Base-by-base conservation (phyloP, 257 asterid species). In the Lycium barbarum region DNA sequence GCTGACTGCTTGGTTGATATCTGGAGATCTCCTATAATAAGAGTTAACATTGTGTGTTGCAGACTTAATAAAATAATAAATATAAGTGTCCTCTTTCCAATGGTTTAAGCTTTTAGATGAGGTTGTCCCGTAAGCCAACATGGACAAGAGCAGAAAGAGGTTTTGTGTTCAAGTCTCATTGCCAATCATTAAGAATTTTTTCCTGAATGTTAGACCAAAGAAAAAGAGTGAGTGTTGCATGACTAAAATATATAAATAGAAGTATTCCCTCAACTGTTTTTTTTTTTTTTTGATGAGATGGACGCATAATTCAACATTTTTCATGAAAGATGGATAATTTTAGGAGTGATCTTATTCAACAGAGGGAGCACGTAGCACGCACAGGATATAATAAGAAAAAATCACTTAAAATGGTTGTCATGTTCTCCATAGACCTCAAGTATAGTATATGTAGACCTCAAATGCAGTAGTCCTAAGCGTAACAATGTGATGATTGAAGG, bases 1-100 rank as follows among this genome's bases (percentile, higher is more conserved):
- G 33, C 43, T 76, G 81, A 63, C 62, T 76, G 82, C 65, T 76
- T 76, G 62, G 62, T 7, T 76, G 47, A 76, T 51, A 76, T 26
- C 82, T 51, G 26, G 65, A 76, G 82, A 76, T 8, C 26, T 76
- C 82, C 65, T 51, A 76, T 26, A 15, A 53, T 76, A 26, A 53
- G 47, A 51, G 82, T 76, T 53, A 14, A 7, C 59, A 9, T 53
- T 26, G 1, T 26, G 61, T 76, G 82, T 51, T 26, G 13, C 43
- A 43, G 55, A 43, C 36, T 20, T 71, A 4, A n/a, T 43, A 72
- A 43, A 40, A 72, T 26, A 26, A 43, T 9, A 72, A n/a, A 72
- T 72, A n/a, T 17, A 71, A 71, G 79, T 72, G 8, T 18, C 55
- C 79, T 18, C 11, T 72, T 72, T 18, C 57, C 80, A 72, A 72